Evolutionary conservation across 768 basidiomycete genomes (phyloP).

Genomic region (Serendipita sp.): DNA sequence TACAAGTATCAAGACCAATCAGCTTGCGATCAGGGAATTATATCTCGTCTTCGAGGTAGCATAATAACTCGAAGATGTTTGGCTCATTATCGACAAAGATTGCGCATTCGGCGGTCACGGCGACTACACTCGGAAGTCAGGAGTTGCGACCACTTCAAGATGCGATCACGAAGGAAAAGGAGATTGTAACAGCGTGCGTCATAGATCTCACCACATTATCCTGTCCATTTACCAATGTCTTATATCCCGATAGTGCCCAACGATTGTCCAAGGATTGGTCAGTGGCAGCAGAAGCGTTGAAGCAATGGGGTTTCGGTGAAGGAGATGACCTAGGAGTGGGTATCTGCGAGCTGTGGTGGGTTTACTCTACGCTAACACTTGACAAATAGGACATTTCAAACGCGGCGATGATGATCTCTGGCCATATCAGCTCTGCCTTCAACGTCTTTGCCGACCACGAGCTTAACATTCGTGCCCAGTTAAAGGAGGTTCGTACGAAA

Average conservation of each 20-base stretch:
- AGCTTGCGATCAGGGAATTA: no score
- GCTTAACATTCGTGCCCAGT: conserved; percentile 45
- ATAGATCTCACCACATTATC: not conserved
- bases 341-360: conserved; percentile 7
- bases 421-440: conserved; percentile 51
- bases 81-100: conserved; percentile 43
- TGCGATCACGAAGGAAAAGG: conserved; percentile 78
- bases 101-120: conserved; percentile 77
- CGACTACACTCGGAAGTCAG: conserved; percentile 48
- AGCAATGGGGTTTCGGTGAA: conserved; percentile 59
- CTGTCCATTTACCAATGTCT: not conserved
- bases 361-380: no score
- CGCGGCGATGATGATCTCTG: conserved; percentile 49
- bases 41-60: no score
- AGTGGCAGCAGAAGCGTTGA: conserved; percentile 57
- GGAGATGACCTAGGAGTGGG: conserved; percentile 69
- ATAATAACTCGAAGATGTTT: conserved; percentile 37
- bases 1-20: no score
- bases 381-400: conserved; percentile 50
- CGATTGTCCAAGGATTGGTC: conserved; percentile 46
- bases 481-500: conserved; percentile 68
- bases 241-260: conserved; percentile 31
- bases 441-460: conserved; percentile 56
- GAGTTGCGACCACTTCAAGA: conserved; percentile 74
- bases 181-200: conserved; percentile 53